These are phyloP conservation scores for Globisporangium nunn DNA, from an alignment of 352 stramenopile species.

Conservation along the genomic window DNA sequence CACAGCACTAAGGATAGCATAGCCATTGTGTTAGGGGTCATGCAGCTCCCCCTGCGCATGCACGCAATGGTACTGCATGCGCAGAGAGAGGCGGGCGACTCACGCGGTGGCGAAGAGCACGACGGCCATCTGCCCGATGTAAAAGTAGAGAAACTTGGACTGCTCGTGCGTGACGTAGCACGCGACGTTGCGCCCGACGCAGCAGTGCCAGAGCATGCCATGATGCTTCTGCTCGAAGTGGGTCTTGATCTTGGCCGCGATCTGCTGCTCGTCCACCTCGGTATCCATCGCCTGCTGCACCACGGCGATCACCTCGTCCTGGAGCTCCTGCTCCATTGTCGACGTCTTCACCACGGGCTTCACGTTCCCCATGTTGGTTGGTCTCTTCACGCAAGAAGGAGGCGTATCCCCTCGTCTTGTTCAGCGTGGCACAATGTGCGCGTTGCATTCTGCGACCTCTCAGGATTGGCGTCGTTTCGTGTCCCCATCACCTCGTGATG, in stretches of 20 bases:
- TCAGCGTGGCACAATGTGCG: neutral
- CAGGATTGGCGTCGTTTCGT: neutral
- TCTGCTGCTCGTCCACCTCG: slow-evolving; percentile 82
- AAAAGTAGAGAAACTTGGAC: slow-evolving; percentile 95
- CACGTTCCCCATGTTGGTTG: slow-evolving; percentile 25
- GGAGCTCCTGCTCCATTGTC: slow-evolving; percentile 82
- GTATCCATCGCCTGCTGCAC: slow-evolving; percentile 75
- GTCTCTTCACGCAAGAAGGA: neutral
- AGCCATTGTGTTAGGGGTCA: too few species aligned
- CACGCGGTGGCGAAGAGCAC: slow-evolving; percentile 87
- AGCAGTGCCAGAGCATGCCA: slow-evolving; percentile 91
- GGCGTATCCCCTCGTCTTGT: too few species aligned
- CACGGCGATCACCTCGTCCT: slow-evolving; percentile 78
- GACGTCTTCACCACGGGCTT: slow-evolving; percentile 86
- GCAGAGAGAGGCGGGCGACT: neutral
- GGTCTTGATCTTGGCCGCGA: slow-evolving; percentile 88
- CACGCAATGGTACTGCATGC: too few species aligned
- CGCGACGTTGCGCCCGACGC: slow-evolving; percentile 91
- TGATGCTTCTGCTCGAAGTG: slow-evolving; percentile 92
- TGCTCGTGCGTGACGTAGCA: slow-evolving; percentile 93
- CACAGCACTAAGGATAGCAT: too few species aligned
- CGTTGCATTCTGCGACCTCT: neutral
- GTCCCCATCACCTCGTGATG: neutral
- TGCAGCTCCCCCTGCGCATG: too few species aligned
- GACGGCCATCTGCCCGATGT: slow-evolving; percentile 92